Evolutionary conservation across 2,329 filamentous ascomycete genomes (phyloP), one percentile per base, ranked within the genome.

Genomic region (Dothiorella sarmentorum): DNA sequence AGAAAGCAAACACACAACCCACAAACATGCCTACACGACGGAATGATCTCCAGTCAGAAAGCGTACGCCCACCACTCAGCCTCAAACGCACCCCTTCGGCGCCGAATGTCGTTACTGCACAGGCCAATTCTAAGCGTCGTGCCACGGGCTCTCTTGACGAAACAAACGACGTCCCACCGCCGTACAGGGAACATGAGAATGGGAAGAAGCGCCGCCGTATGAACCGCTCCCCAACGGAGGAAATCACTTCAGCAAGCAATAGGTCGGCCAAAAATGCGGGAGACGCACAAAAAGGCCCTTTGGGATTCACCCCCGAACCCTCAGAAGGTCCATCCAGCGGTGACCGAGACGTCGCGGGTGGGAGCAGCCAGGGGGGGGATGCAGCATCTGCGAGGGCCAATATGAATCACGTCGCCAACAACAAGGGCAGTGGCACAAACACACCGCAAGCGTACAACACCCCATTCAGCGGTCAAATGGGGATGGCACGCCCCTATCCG

Each of bases 121-220:
- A 69, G 13, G 58, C 67, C 24, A 62, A 71, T 26, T 11, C 56
- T 24, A 60, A 64, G 40, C 57, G 61, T 55, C 65, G 65, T 44
- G 51, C 67, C 52, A 27, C 10, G 26, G 22, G 22, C 47, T 45
- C 37, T 13, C 29, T 59, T 20, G 49, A 52, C 17, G 31, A 47
- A 4, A 7, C 29, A 10, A n/a, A 52, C 2, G 42, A 27, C 22
- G n/a, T 9, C 6, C 11, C 24, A 15, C 15, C 40, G 10, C 37
- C 27, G 6, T 26, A 58, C 27, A 17, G 64, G 29, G 29, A 31
- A 11, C 43, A 47, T 70, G 47, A 66, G 4, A 59, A 56, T 6
- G 68, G 73, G 63, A 70, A 64, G 64, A 75, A 84, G 63, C 74
- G 82, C 51, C 80, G 81, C n/a, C 77, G 80, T 35, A 81, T 73